These are phyloP conservation scores for Carex myosuroides DNA, from an alignment of 176 grass and related monocot species.

Conservation along the genomic window DNA sequence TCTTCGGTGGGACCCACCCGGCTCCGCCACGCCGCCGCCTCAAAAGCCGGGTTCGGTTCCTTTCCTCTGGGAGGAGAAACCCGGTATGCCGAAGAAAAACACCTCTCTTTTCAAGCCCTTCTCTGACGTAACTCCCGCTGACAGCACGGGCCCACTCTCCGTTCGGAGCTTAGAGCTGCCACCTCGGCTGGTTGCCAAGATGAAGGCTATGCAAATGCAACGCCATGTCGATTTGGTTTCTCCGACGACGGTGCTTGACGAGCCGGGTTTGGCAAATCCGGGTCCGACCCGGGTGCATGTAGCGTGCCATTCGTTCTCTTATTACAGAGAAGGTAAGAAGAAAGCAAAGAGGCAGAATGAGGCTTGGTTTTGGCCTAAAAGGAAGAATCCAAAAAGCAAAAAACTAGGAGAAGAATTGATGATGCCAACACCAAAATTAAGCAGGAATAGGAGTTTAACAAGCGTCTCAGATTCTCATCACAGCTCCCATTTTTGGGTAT, in stretches of 20 bases:
- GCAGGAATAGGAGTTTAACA: conserved; percentile 39
- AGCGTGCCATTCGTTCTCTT: conserved; percentile 10
- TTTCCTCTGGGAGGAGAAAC: conserved; percentile 69
- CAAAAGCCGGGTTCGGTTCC: conserved; percentile 35
- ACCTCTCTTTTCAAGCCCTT: neutral
- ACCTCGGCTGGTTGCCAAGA: conserved; percentile 33
- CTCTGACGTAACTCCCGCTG: too few relatives aligned
- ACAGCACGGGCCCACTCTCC: neutral
- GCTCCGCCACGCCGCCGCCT: conserved; percentile 35
- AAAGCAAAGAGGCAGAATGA: conserved; percentile 3
- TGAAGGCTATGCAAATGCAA: neutral
- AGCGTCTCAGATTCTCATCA: neutral
- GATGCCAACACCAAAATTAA: conserved; percentile 38
- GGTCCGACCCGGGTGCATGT: conserved; percentile 10
- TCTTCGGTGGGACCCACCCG: neutral
- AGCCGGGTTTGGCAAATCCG: neutral
- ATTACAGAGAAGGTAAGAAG: neutral
- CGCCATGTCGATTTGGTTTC: conserved; percentile 1
- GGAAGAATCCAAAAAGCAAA: neutral
- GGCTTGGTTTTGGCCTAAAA: conserved; percentile 29
- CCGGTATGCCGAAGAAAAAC: conserved; percentile 46
- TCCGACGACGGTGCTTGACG: conserved; percentile 25
- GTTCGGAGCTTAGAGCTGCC: conserved; percentile 43
- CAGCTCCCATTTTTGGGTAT: conserved; percentile 50
- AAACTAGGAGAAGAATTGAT: neutral